phyloP scores from a whole-genome alignment of 352 stramenopile species.

The Pythium brassicae region DNA sequence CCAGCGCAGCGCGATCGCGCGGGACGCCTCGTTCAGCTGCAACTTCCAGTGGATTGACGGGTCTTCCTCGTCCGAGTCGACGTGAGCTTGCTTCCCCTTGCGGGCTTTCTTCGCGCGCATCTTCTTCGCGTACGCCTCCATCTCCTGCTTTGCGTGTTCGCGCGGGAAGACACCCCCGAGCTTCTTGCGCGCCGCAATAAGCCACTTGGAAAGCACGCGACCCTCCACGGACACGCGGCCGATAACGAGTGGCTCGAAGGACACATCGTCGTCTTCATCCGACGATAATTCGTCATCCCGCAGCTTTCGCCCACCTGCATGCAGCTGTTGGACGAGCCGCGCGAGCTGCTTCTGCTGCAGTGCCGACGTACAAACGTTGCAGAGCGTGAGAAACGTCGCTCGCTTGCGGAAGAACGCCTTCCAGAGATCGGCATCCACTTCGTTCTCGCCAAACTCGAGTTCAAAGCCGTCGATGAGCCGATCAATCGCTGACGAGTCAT shows the following conservation, averaged over 20 bases:
- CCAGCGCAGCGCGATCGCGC: conserved; percentile 72
- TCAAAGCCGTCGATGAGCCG: conserved; percentile 75
- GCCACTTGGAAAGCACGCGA: conserved; percentile 93
- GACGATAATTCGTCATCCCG: conserved; percentile 92
- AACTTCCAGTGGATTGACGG: conserved; percentile 67
- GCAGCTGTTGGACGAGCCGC: conserved; percentile 27
- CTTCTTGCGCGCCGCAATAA: conserved; percentile 87
- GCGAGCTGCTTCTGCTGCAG: conserved; percentile 50
- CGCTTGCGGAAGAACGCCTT: conserved; percentile 96
- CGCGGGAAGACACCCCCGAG: conserved; percentile 90
- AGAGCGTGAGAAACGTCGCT: conserved; percentile 91
- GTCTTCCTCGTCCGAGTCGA: conserved; percentile 75
- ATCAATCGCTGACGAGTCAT: conserved; percentile 75
- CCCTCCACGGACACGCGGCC: conserved; percentile 87
- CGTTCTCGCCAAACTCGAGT: conserved; percentile 73
- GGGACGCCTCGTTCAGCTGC: conserved; percentile 79
- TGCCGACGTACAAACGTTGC: conserved; percentile 87
- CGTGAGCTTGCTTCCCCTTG: conserved; percentile 52
- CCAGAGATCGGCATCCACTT: conserved; percentile 91
- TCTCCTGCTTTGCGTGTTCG: conserved; percentile 79
- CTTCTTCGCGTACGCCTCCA: conserved; percentile 91
- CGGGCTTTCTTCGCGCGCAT: conserved; percentile 75
- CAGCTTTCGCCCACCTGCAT: conserved; percentile 22
- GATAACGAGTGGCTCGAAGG: conserved; percentile 93
- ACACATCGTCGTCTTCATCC: conserved; percentile 85